Base-by-base conservation (phyloP, 2,329 filamentous ascomycete genomes). In the Chrysosporium queenslandicum region DNA sequence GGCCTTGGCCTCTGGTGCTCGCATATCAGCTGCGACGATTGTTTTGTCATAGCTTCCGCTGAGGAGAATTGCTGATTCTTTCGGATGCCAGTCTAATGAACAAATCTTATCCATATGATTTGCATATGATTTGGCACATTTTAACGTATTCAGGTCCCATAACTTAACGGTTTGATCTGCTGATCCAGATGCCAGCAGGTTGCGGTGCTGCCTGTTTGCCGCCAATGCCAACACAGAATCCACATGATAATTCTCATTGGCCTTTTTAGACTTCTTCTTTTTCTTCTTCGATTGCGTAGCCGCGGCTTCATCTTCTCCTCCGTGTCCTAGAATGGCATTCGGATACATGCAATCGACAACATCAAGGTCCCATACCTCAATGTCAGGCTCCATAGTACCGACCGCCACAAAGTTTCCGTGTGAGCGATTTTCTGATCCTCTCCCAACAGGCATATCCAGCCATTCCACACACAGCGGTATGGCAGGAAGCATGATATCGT, bases 101-200 rank as follows among this genome's bases (percentile, higher is more conserved):
- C 90, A 98, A 59, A 97, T 90, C 74, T 98, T 98, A 77, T 96
- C 92, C 32, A 87, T 94, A 73, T 98, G 92, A 71, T 94, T 87
- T 14, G 81, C 78, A 76, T 98, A 98, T 41, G 90, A 96, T 73
- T 96, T 92, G 62, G 92, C 92, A 70, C 89, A 95, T 69, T 84
- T 89, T 56, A 86, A 80, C 2, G 88, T 96, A 73, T 89, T 87
- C 57, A 98, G 75, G 67, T 98, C 92, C 92, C 92, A 98, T 18
- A 98, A 79, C 75, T 98, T 98, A 64, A 97, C 83, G 2, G 92
- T 98, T 73, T 90, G 89, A 74, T 98, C 92, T 18, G 92, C 92
- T 1, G 92, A 98, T 1, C 87, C 88, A 0, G 91, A 97, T 11
- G 92, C 92, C 42, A 98, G 80, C 53, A 98, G 78, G 68, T 97